Conservation (phyloP, 768 basidiomycete species). For the Galerina sulciceps region DNA sequence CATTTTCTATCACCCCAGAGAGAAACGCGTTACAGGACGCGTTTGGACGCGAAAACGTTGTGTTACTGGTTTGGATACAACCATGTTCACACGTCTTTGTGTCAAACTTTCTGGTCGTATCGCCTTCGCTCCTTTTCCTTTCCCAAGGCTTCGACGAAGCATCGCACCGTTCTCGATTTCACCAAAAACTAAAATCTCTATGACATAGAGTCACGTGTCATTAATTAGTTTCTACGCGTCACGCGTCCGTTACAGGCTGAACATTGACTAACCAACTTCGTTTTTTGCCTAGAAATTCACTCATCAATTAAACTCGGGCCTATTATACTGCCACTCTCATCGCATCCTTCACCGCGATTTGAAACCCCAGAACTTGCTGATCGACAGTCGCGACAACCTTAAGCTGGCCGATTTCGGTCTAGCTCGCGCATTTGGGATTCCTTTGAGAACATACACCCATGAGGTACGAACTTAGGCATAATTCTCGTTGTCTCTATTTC, state of each 20-base stretch:
- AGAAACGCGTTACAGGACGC: constrained; percentile 28
- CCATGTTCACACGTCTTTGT: background rate
- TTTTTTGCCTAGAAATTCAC: constrained; percentile 84
- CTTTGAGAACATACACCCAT: constrained; percentile 77
- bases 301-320: constrained; percentile 87
- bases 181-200: constrained; percentile 11
- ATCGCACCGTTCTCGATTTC: constrained; percentile 4
- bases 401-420: constrained; percentile 98
- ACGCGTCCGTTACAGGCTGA: constrained; percentile 20
- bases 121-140: constrained; percentile 12
- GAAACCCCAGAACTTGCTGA: constrained; percentile 95
- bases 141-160: constrained; percentile 14
- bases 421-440: constrained; percentile 96
- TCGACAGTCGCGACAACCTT: constrained; percentile 86
- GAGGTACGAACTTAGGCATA: constrained; percentile 57
- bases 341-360: constrained; percentile 97
- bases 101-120: constrained; percentile 7
- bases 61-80: constrained; percentile 4
- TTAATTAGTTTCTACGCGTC: constrained; percentile 28
- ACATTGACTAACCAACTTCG: constrained; percentile 6
- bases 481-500: too few species aligned
- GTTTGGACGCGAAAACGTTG: constrained; percentile 21
- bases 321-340: constrained; percentile 94
- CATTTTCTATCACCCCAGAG: constrained; percentile 13
- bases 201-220: constrained; percentile 33